Evolutionary conservation across 1,139 yeast species (phyloP).

Genomic region (Yamadazyma diospyri): DNA sequence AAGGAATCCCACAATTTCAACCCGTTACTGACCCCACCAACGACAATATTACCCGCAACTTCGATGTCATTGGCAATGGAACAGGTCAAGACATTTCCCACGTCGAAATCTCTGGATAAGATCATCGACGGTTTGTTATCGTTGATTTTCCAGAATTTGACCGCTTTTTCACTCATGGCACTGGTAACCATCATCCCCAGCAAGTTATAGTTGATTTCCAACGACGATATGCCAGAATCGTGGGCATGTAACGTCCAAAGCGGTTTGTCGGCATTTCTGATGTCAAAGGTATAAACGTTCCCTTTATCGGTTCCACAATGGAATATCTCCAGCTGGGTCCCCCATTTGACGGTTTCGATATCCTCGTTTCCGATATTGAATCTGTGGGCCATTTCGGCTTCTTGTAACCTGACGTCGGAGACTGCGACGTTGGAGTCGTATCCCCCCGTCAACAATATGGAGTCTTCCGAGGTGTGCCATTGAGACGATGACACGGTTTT

Average conservation of each 20-base stretch:
- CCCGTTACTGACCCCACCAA: constrained; percentile 85
- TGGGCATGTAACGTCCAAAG: constrained; percentile 97
- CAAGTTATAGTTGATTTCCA: constrained; percentile 64
- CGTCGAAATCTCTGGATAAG: constrained; percentile 86
- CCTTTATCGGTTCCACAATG: constrained; percentile 94
- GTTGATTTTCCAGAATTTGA: constrained; percentile 85
- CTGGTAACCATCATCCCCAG: constrained; percentile 81
- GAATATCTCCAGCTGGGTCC: constrained; percentile 57
- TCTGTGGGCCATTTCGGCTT: constrained; percentile 53
- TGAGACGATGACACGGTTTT: constrained; percentile 83
- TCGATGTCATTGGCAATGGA: constrained; percentile 86
- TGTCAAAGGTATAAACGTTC: constrained; percentile 83
- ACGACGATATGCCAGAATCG: constrained; percentile 85
- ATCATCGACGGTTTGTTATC: constrained; percentile 72
- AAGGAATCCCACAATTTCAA: constrained; percentile 92
- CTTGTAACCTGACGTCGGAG: constrained; percentile 79
- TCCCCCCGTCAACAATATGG: constrained; percentile 86
- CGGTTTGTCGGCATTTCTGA: constrained; percentile 65
- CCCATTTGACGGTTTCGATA: constrained; percentile 79
- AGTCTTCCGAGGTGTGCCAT: constrained; percentile 80
- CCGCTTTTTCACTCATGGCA: constrained; percentile 84
- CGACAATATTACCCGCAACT: constrained; percentile 76
- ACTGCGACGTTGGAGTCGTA: constrained; percentile 81
- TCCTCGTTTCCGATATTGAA: constrained; percentile 75
- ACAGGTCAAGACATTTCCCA: constrained; percentile 85